Base-by-base conservation (phyloP, 164 flowering plant species). In the Chimonanthus praecox region DNA sequence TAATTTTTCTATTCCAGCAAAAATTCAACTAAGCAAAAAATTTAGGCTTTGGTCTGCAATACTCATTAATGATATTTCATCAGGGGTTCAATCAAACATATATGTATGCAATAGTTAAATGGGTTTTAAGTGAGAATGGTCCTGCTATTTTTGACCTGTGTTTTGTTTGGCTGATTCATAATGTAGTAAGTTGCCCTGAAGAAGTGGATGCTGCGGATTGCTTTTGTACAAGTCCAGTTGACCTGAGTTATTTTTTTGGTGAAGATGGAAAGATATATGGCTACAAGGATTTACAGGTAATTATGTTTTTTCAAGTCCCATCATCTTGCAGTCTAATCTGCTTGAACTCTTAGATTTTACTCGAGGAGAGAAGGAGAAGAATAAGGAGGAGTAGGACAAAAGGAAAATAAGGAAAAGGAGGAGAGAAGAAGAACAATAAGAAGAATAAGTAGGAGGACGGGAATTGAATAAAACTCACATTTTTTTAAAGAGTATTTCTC, bases 201-300 rank as follows among this genome's bases (percentile, higher is more conserved):
- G 97, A 92, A 84, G 88, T 90, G 64, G 88, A 83, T 67, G 77
- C 84, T 75, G 73, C 83, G 63, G 81, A 82, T 47, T 75, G 87
- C 66, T 84, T 72, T 76, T 72, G 74, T 65, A 68, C 92, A 49
- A 84, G 83, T 61, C 90, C 95, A 43, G 77, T 92, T 79, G 97
- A 94, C 82, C 77, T 92, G 83, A 86, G 83, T 73, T 80, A 75
- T 58, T 92, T 94, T 74, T 91, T 92, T 62, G 98, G 84, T 50
- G 90, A 89, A 13, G 97, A 91, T 79, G 99, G 98, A 60, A 88
- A 86, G 75, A 90, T 94, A 58, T 92, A 85, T 86, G 99, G 98
- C 58, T 91, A 91, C 79, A 82, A 87, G 72, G 92, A 84, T 44
- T 81, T 94, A 80, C 87, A 91, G 98, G 99, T 94, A 79, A 72